Conservation (phyloP, 768 basidiomycete genomes). For the Lentinula boryana region DNA sequence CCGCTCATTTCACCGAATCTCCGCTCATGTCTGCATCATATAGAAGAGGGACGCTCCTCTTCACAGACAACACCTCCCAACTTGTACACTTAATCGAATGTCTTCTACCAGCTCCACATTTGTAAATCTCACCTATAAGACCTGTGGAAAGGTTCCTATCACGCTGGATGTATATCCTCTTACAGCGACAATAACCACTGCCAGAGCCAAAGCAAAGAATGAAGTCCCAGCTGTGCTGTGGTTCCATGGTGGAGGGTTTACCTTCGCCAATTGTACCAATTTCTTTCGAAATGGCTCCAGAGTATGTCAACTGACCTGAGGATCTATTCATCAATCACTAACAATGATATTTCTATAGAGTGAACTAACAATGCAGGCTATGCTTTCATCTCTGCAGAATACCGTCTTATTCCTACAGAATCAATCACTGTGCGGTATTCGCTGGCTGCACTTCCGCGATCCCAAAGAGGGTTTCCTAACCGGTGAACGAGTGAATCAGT, state of each 20-base stretch:
- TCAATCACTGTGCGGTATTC: conserved; percentile 45
- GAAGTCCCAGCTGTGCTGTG: conserved; percentile 23
- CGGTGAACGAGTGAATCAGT: neutral
- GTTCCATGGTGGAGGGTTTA: conserved; percentile 52
- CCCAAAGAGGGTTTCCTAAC: neutral
- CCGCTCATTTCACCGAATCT: neutral
- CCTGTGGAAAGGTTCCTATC: neutral
- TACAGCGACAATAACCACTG: neutral
- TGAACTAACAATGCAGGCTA: conserved; percentile 39
- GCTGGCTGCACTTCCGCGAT: neutral
- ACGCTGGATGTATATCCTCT: neutral
- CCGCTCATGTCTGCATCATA: neutral
- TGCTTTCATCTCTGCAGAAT: conserved; percentile 58
- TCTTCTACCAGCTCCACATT: neutral
- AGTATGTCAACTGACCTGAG: conserved; percentile 27
- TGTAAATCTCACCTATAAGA: neutral
- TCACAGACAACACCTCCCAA: neutral
- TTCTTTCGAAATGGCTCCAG: conserved; percentile 64
- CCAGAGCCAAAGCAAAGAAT: neutral
- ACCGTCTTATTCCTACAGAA: conserved; percentile 47
- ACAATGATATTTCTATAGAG: conserved; percentile 22
- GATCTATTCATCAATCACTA: neutral
- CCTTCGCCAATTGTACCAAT: conserved; percentile 48
- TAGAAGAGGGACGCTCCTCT: neutral
- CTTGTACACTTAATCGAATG: neutral